Evolutionary conservation across 225 moss, liverwort and hornwort genomes (phyloP).

Genomic region (Rhytidiadelphus loreus): DNA sequence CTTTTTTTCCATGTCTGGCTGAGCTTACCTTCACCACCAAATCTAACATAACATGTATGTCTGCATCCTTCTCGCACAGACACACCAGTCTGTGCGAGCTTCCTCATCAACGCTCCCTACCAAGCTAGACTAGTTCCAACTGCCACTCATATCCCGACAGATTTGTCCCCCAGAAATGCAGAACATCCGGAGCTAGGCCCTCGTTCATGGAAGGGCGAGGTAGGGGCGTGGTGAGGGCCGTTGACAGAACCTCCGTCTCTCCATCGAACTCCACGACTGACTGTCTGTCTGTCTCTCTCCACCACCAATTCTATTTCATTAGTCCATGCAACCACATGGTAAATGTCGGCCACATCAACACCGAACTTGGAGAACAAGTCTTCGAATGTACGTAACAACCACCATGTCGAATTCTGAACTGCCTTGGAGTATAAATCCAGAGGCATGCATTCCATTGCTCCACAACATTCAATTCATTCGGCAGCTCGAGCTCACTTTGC

Average conservation of each 20-base stretch:
- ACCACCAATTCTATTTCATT: neutral
- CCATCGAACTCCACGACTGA: neutral
- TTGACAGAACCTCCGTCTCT: no score
- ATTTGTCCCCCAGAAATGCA: neutral
- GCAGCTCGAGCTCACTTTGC: neutral
- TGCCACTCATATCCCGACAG: neutral
- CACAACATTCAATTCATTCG: neutral
- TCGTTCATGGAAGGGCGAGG: neutral
- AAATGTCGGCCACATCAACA: neutral
- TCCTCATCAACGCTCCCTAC: neutral
- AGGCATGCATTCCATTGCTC: neutral
- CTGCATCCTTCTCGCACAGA: neutral
- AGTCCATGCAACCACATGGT: neutral
- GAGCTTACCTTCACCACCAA: neutral
- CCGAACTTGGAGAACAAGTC: neutral
- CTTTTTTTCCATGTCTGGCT: neutral
- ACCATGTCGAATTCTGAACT: neutral
- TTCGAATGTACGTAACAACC: neutral
- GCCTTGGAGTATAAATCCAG: neutral
- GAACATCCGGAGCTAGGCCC: neutral
- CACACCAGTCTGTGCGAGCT: neutral
- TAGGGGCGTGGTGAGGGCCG: neutral
- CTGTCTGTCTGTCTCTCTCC: neutral
- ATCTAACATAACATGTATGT: neutral
- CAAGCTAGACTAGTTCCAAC: neutral